These are phyloP conservation scores for Pistacia atlantica DNA, from an alignment of 345 rosid genomes.

Conservation along the genomic window DNA sequence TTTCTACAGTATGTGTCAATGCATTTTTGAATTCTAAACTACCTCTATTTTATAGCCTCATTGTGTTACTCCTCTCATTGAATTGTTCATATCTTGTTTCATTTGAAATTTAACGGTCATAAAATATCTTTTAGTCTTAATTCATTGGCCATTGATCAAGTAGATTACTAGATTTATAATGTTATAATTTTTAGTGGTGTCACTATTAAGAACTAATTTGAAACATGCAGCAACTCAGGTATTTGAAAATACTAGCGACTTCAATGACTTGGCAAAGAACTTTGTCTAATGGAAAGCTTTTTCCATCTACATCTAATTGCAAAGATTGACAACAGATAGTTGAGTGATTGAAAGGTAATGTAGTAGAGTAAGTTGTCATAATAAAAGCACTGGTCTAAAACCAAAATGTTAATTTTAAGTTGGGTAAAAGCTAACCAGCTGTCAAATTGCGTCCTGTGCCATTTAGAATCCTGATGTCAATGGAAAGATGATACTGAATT, in stretches of 20 bases:
- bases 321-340: not conserved
- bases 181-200: not conserved
- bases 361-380: not conserved
- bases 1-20: conserved; percentile 52
- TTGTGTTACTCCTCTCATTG: not conserved
- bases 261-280: not conserved
- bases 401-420: not conserved
- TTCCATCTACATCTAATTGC: not conserved
- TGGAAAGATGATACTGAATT: too few species aligned
- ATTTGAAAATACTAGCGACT: not conserved
- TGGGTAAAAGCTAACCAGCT: not conserved
- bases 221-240: not conserved
- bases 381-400: not conserved
- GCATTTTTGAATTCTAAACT: not conserved
- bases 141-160: not conserved
- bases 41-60: not conserved
- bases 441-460: too few species aligned
- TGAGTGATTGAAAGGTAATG: not conserved
- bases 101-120: not conserved
- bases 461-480: too few species aligned
- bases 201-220: not conserved
- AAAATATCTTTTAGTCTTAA: not conserved
- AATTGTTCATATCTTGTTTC: not conserved
- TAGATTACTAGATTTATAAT: not conserved
- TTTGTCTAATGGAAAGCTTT: not conserved